Evolutionary conservation across 805 yeast species (phyloP).

Genomic region (Candida qinlingensis): DNA sequence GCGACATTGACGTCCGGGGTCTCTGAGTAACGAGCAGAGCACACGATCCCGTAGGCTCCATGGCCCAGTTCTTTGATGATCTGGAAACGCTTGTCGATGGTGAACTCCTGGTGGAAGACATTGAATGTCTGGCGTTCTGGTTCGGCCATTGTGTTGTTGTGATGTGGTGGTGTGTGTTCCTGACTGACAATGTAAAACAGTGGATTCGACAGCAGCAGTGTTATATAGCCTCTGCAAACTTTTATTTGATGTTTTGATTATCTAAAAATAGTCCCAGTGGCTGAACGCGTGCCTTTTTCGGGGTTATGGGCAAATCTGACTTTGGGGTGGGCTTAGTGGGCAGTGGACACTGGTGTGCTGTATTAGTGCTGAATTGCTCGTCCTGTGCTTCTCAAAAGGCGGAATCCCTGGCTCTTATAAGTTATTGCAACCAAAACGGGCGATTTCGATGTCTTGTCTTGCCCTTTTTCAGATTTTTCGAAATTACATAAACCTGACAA

Average conservation of each 20-base stretch:
- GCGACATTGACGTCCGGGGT: slow-evolving; percentile 81
- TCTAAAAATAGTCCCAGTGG: neutral
- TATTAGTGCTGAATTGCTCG: no score
- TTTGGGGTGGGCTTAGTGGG: no score
- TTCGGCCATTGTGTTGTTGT: slow-evolving; percentile 15
- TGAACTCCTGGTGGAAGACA: slow-evolving; percentile 86
- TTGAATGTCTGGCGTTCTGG: slow-evolving; percentile 46
- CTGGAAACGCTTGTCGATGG: slow-evolving; percentile 84
- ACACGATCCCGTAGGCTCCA: slow-evolving; percentile 97
- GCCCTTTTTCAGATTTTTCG: neutral
- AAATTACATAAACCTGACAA: no score
- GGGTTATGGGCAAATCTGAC: no score
- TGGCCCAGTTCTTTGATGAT: slow-evolving; percentile 92
- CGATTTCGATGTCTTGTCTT: no score
- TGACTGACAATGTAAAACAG: no score
- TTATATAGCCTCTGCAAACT: no score
- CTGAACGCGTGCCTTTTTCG: neutral
- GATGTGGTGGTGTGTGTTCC: neutral
- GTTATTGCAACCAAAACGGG: no score
- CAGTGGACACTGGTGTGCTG: no score
- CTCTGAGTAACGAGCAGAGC: slow-evolving; percentile 82
- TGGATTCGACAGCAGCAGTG: no score
- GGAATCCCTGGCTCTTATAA: no score
- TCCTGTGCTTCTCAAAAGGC: no score
- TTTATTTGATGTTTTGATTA: neutral